Evolutionary conservation across 495 filamentous ascomycete species (phyloP).

Genomic region (Schizothecium vesticola): DNA sequence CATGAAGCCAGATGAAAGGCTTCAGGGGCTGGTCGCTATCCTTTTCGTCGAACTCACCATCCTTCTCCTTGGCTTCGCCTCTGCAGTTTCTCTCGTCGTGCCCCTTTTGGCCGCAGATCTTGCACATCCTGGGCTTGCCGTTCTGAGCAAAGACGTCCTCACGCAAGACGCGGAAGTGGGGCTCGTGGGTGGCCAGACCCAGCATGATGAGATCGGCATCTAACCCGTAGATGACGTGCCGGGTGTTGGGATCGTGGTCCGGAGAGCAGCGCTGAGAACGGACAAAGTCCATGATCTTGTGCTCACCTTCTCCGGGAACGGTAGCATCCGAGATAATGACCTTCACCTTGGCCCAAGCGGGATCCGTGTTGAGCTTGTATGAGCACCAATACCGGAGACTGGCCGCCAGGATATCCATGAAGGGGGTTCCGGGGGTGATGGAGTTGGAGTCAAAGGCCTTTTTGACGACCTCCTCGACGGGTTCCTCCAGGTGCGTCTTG

Average conservation of each 20-base stretch:
- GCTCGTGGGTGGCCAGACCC: constrained; percentile 93
- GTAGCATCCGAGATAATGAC: constrained; percentile 97
- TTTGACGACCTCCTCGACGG: constrained; percentile 61
- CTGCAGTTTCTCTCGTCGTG: constrained; percentile 80
- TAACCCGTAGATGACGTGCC: constrained; percentile 90
- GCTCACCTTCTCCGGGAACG: constrained; percentile 95
- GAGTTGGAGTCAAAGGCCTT: constrained; percentile 98
- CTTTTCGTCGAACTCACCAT: constrained; percentile 82
- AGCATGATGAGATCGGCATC: constrained; percentile 99
- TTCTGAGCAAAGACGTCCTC: constrained; percentile 97
- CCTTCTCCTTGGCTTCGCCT: constrained; percentile 77
- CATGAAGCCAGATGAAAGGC: constrained; percentile 98
- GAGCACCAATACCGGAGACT: constrained; percentile 92
- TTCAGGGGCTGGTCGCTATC: constrained; percentile 62
- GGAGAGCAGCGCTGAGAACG: constrained; percentile 86
- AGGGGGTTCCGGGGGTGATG: constrained; percentile 96
- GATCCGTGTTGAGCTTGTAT: constrained; percentile 96
- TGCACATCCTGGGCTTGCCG: constrained; percentile 71
- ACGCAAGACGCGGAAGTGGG: constrained; percentile 92
- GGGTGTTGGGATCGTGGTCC: constrained; percentile 92
- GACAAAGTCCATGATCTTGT: constrained; percentile 99
- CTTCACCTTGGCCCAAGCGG: constrained; percentile 95
- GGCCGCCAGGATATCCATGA: constrained; percentile 95
- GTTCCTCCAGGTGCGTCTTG: constrained; percentile 52
- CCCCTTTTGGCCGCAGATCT: constrained; percentile 82